Percentiles rank a stretch among this genome's conserved stretches.
These are phyloP conservation scores for Gentiana macrophylla DNA, from an alignment of 257 asterid species.

Conservation along the genomic window DNA sequence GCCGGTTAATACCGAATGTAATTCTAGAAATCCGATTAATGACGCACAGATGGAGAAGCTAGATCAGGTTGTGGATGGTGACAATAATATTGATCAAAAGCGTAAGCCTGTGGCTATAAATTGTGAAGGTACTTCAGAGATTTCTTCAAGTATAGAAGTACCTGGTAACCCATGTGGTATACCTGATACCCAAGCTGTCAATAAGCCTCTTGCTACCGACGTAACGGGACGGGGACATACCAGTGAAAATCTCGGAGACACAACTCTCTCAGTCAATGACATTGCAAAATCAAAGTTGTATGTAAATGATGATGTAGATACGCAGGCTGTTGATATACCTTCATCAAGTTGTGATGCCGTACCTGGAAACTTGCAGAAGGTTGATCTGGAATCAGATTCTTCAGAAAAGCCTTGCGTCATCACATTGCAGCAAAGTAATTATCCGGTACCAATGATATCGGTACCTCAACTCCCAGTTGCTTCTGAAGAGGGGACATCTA, in stretches of 20 bases:
- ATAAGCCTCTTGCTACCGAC: conserved; percentile 19
- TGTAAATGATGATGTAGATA: background rate
- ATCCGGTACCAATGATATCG: conserved; percentile 24
- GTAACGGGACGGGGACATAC: conserved; percentile 15
- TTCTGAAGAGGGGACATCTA: conserved; percentile 34
- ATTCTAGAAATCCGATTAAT: conserved; percentile 15
- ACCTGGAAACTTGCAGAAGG: conserved; percentile 25
- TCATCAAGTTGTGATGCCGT: conserved; percentile 15
- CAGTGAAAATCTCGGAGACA: conserved; percentile 2
- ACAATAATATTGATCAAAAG: conserved; percentile 9
- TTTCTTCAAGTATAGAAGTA: conserved; percentile 17
- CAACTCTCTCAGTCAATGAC: conserved; percentile 7
- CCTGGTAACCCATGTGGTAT: conserved; percentile 16
- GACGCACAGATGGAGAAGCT: conserved; percentile 25
- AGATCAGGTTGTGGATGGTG: conserved; percentile 25
- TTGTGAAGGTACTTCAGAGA: conserved; percentile 15
- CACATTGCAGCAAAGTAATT: conserved; percentile 23
- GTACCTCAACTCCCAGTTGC: conserved; percentile 27
- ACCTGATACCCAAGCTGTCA: conserved; percentile 15
- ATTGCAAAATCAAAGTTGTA: conserved; percentile 3
- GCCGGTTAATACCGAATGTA: conserved; percentile 22
- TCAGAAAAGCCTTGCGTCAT: conserved; percentile 20
- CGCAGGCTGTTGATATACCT: conserved; percentile 13
- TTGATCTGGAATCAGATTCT: conserved; percentile 21
- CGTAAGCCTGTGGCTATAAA: conserved; percentile 14